Evolutionary conservation across 352 stramenopile genomes (phyloP), one percentile per base, ranked within the genome.

Genomic region (Halophytophthora polymorphica): DNA sequence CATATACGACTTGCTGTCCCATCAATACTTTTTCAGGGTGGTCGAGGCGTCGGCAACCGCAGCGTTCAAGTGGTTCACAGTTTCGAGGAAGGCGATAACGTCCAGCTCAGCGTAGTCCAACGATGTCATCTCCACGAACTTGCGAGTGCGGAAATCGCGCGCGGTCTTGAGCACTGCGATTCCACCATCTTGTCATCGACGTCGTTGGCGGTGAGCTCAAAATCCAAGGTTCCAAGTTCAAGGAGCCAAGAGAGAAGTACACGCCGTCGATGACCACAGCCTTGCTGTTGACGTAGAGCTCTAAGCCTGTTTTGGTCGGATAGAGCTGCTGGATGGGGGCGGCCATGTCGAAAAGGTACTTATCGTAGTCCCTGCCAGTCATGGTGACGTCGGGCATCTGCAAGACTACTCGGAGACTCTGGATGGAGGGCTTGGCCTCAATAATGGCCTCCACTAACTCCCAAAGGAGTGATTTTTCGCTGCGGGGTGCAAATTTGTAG

Each of bases 141-240:
- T 87, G 23, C 61, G 63, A 17, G 86, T 67, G 5, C 75, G 75
- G 38, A 70, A 76, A 45, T 83, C 58, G 0, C 69, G 73, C 28
- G 73, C 67, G 18, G 83, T 38, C 33, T 66, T 64, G 2, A 57
- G 49, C 10, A 83, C 69, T 2, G 50, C 55, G 15, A 86, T 41
- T 2, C 67, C 58, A 62, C 67, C 17, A 15, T 55, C 19, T 71
- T 52, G 39, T 50, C 56, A 37, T 86, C 78, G 14, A 89, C 64
- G 21, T 86, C 42, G 29, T 82, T 81, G 0, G 71, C 75, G 1
- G 60, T 70, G 14, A 86, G 66, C 56, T 89, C 75, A 40, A 65
- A 74, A 64, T 86, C 78, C 2, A 57, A 73, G 8, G 73, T 87
- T 89, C 87, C 78, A 75, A 89, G 58, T 89, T 89, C 19, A 64